phyloP scores from a whole-genome alignment of 495 filamentous ascomycete species.

The Talaromyces borbonicus region DNA sequence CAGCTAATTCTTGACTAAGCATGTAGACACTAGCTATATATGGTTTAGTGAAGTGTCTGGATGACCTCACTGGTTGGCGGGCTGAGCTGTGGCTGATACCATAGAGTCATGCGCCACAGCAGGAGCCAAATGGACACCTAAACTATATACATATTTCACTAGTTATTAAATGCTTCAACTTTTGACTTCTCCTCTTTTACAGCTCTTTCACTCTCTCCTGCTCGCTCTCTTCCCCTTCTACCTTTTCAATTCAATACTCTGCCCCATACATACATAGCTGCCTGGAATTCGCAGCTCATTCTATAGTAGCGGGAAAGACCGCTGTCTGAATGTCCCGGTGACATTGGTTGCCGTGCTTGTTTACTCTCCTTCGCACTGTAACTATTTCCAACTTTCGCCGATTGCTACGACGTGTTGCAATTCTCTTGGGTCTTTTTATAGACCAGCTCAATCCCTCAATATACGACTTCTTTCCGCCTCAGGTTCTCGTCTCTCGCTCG shows the following conservation, averaged over 20 bases:
- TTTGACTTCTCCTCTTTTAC: conserved; percentile 8
- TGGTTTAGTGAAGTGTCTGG: neutral
- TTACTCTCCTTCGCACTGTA: neutral
- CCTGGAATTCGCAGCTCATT: too few species aligned
- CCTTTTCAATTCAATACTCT: neutral
- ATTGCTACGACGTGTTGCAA: too few species aligned
- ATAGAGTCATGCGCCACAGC: too few species aligned
- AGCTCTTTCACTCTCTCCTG: conserved; percentile 8
- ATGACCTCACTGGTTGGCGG: conserved; percentile 1
- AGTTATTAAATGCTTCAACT: conserved; percentile 1
- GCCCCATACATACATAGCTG: too few species aligned
- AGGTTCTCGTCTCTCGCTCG: too few species aligned
- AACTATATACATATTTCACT: too few species aligned
- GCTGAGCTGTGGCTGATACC: conserved; percentile 17
- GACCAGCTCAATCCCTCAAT: neutral
- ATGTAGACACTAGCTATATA: neutral
- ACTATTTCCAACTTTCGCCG: too few species aligned
- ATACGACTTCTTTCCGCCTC: too few species aligned
- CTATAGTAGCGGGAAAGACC: too few species aligned
- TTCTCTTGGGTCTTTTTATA: neutral
- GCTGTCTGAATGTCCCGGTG: conserved; percentile 23
- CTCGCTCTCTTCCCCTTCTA: conserved; percentile 4
- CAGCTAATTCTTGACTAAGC: neutral
- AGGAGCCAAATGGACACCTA: conserved; percentile 25
- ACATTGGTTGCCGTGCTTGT: conserved; percentile 15